Conservation (phyloP, 768 basidiomycete species). For the Tylopilus balloui region DNA sequence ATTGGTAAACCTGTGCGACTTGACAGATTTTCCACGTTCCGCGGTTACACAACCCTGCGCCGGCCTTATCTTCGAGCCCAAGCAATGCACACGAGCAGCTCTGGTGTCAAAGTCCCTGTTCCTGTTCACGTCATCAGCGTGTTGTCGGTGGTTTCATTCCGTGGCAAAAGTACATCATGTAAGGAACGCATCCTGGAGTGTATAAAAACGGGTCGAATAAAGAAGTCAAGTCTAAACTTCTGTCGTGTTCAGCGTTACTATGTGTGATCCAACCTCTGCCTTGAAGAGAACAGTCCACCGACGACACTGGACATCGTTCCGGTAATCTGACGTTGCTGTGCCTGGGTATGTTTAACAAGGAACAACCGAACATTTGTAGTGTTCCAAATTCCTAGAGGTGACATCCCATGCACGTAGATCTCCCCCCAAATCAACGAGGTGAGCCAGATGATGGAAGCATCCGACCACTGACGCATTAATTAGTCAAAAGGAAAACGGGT, state of each 20-base stretch:
- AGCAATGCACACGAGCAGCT: not conserved
- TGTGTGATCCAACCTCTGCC: constrained; percentile 26
- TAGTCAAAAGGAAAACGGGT: not conserved
- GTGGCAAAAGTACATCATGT: not conserved
- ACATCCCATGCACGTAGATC: constrained; percentile 86
- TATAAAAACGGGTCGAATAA: not conserved
- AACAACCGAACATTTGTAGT: constrained; percentile 86
- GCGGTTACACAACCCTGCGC: not conserved
- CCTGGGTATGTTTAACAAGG: constrained; percentile 81
- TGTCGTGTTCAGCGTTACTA: constrained; percentile 7
- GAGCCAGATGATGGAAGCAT: constrained; percentile 87
- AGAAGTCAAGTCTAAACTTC: not conserved
- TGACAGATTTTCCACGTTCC: not conserved
- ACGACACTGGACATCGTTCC: constrained; percentile 80
- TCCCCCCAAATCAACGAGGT: constrained; percentile 95
- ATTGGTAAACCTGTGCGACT: not conserved
- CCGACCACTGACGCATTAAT: constrained; percentile 67
- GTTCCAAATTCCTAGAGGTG: constrained; percentile 86
- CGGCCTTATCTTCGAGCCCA: not conserved
- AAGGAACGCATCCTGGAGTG: not conserved
- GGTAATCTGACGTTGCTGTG: constrained; percentile 64
- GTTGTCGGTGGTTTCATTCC: not conserved
- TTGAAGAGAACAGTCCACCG: constrained; percentile 62
- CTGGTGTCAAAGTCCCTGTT: not conserved
- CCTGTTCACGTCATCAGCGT: not conserved